Evolutionary conservation across 1,284 basidiomycete species (phyloP), one percentile per base, ranked within the genome.

Genomic region (Marasmius fiardii): DNA sequence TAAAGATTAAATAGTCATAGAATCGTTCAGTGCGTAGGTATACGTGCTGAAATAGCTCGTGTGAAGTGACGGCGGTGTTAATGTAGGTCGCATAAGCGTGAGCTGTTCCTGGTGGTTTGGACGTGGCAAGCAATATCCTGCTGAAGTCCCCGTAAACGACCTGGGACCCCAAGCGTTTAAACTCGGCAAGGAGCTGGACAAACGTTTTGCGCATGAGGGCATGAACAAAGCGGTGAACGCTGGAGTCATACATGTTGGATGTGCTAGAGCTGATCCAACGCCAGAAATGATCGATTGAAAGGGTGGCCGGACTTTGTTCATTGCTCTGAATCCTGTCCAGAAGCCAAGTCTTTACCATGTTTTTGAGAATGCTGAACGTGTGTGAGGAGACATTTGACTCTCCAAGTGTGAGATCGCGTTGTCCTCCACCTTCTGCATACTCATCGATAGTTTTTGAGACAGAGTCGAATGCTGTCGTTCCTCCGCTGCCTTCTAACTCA

Each of bases 121-220:
- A 91, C 0, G 97, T 99, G 3, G 96, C 87, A 24, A 99, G 83
- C 58, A 98, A 81, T 57, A 99, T 86, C 11, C 88, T 85, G 61
- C 90, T 89, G 69, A 98, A 95, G 68, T 98, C 94, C n/a, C 95
- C 96, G 61, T 95, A 95, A 24, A 99, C 85, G 54, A 99, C 88
- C 56, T 92, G 86, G 0, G 95, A 95, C 1, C 97, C 97, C 0
- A 99, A 79, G 12, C 97, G 85, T 67, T 93, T 95, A 77, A 98
- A 97, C 71, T 99, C 97, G 11, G 95, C 95, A 14, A 99, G 81
- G 57, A 99, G 81, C 72, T 99, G 97, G 44, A 98, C 90, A 70
- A 99, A 95, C 0, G 92, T 96, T 77, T 99, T 99, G 60, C 92
- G 87, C 97, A 99, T 99, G 52, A 99, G 81, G 8, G 95, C 92